phyloP scores from a whole-genome alignment of 1,284 basidiomycete species.

The Coniophora puteana region DNA sequence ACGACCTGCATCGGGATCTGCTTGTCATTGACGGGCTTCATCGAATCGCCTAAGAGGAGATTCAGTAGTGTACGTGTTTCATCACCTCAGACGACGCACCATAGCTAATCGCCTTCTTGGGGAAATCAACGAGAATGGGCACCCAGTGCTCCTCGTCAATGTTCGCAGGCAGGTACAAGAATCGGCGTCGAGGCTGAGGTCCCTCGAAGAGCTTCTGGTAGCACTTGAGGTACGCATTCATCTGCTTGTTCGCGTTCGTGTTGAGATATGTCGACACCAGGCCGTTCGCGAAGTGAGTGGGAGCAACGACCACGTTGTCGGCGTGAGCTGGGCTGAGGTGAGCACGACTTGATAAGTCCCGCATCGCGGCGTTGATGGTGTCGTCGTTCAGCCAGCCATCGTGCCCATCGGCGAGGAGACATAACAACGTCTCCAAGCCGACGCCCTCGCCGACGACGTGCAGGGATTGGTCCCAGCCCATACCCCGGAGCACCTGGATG shows the following conservation, averaged over 20 bases:
- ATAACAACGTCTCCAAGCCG: too few relatives aligned
- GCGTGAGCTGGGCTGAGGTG: not conserved
- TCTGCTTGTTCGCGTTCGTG: not conserved
- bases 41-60: not conserved
- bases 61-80: not conserved
- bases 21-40: not conserved
- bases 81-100: not conserved
- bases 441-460: too few relatives aligned
- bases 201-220: not conserved
- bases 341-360: not conserved
- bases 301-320: not conserved
- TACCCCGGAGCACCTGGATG: too few relatives aligned
- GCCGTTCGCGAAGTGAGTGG: not conserved
- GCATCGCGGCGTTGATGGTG: not conserved
- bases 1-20: not conserved
- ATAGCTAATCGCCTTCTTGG: not conserved
- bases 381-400: constrained; percentile 1
- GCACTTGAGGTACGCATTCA: not conserved
- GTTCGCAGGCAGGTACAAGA: not conserved
- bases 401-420: too few relatives aligned
- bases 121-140: not conserved
- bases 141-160: constrained; percentile 1
- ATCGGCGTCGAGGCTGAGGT: too few relatives aligned
- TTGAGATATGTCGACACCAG: not conserved
- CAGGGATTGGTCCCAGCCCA: too few relatives aligned